Base-by-base conservation (phyloP, 176 grass and related monocot genomes). In the Hordeum vulgare region DNA sequence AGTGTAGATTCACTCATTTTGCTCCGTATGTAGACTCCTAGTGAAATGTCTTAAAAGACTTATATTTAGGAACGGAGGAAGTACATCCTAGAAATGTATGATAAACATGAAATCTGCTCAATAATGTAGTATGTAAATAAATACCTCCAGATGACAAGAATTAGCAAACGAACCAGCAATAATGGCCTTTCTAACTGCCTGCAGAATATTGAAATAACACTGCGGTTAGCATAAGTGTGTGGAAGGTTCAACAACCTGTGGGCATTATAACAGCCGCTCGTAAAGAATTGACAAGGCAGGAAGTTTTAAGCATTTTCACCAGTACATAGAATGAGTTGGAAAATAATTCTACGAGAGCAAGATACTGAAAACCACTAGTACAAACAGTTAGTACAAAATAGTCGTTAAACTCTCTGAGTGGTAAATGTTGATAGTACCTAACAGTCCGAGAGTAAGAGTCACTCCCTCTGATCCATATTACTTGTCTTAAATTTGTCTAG, bases 161-260 rank as follows among this genome's bases (percentile, higher is more conserved):
- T 98, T 86, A 77, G 96, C 84, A 90, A 98, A 98, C 79, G 89
- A 86, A 82, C 93, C 96, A 33, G 93, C 86, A 93, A 95, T 89
- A 25, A 98, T 86, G 36, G 93, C 93, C 74, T 91, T 95, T 84
- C 96, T 91, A 85, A 93, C 75, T 39, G 77, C 86, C 96, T 98
- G 87, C 75, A 88, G 71, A 84, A 92, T 59, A 86, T 71, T 9
- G 8, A 71, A 17, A 75, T 27, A 75, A 65, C 31, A 80, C 71
- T 34, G 9, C 13, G 1, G 11, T 80, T 64, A 87, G 81, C 69
- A 67, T 20, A 82, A 42, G 56, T 35, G 56, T 11, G 56, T 59
- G 20, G 54, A 84, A 84, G 81, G 27, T 49, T 83, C 37, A 25
- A 12, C 41, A 61, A 84, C 11, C 63, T 65, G 44, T 65, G 14